Base-by-base conservation (phyloP, 139 green algal genomes). In the Medakamo hakoo region DNA sequence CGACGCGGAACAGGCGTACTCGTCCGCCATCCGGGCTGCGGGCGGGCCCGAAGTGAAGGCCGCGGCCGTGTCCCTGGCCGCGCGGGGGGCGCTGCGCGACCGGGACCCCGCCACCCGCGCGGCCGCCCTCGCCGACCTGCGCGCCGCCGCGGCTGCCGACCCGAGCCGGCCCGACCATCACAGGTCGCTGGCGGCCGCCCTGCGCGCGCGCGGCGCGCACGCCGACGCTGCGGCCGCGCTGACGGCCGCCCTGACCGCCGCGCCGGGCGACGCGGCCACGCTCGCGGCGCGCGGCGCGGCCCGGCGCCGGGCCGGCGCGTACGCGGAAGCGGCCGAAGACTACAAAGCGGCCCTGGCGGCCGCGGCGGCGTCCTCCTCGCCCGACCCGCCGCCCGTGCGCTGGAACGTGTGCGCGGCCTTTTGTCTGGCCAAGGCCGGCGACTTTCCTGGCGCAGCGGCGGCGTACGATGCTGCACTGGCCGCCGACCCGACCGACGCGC, bases 231-330 rank as follows among this genome's bases (percentile, higher is more conserved):
- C 75, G 1, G 63, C 67, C 24, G 78, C 75, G 55, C 78, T 84
- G 57, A 72, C 55, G 65, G 58, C 56, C 19, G 65, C 75, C 28
- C 57, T 77, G 63, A 57, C 70, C 59, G 25, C 66, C 58, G 62
- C 48, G 18, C 70, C 81, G 1, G 55, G 78, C 5, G 79, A 87
- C 62, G 70, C 74, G 19, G 70, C 49, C 4, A 63, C 70, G 3
- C 70, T 82, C 55, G 74, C 60, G 26, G 80, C 82, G 40, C 66
- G 84, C 21, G 76, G 74, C 55, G 82, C 82, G 64, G 71, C 63
- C 0, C 66, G 79, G 59, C 70, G 86, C 27, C 86, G 87, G 70
- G 56, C 90, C 55, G 71, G 82, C 20, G 70, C 76, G 30, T 90
- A 78, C 63, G 70, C 77, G 30, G 65, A 61, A 16, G 86, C 85